phyloP scores from a whole-genome alignment of 106 monocot species.

The Agapanthus africanus region DNA sequence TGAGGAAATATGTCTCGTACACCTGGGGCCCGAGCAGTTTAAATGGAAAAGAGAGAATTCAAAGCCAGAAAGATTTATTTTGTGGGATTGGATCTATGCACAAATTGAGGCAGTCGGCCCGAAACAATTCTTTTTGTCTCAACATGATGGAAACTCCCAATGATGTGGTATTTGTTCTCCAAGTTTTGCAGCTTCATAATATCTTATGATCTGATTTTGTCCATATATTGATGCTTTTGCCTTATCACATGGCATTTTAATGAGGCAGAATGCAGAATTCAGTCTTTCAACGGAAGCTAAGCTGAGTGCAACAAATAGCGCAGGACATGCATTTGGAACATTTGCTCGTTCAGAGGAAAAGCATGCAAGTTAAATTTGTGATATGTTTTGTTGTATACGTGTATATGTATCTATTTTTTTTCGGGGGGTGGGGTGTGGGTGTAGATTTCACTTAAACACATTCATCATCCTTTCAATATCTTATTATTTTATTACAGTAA shows the following conservation, averaged over 20 bases:
- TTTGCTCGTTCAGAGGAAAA: no score
- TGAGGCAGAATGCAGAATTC: slow-evolving; percentile 6
- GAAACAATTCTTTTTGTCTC: slow-evolving; percentile 7
- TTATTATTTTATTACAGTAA: no score
- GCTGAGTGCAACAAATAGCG: no score
- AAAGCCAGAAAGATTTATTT: slow-evolving; percentile 7
- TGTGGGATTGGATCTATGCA: slow-evolving; percentile 18
- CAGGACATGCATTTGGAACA: no score
- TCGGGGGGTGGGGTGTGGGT: no score
- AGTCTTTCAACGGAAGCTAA: no score
- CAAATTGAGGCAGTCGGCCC: slow-evolving; percentile 14
- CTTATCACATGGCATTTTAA: not conserved
- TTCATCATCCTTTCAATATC: no score
- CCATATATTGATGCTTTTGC: not conserved
- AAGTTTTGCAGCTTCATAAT: not conserved
- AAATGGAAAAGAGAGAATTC: not conserved
- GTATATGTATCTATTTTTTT: no score
- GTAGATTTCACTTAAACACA: no score
- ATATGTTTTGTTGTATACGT: no score
- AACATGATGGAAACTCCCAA: slow-evolving; percentile 9
- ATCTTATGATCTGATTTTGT: not conserved
- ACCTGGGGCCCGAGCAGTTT: slow-evolving; percentile 27
- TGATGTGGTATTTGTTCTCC: slow-evolving; percentile 2
- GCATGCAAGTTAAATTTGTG: no score
- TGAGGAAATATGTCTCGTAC: slow-evolving; percentile 36